Conservation (phyloP, 371 early-diverging fungal species). For the Nosema muscidifuracis region DNA sequence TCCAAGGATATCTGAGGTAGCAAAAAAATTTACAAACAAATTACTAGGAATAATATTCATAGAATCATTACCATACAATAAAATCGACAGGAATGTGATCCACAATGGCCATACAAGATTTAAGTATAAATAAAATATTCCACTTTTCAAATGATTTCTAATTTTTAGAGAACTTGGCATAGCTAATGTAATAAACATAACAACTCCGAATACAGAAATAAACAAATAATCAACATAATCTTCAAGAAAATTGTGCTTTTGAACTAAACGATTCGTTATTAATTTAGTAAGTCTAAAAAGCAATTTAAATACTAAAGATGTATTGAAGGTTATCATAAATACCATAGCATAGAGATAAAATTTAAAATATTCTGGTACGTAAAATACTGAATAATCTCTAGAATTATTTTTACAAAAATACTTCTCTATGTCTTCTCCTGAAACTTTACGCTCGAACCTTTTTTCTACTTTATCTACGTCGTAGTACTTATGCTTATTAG, state of each 20-base stretch:
- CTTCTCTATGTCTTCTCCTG: background rate
- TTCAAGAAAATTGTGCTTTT: too few species aligned
- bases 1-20: background rate
- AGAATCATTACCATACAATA: background rate
- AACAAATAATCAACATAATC: background rate
- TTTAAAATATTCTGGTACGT: background rate
- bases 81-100: background rate
- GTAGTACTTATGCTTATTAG: conserved; percentile 4
- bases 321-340: background rate
- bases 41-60: background rate
- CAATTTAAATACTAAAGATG: background rate
- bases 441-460: background rate
- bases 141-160: background rate
- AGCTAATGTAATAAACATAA: background rate
- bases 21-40: background rate
- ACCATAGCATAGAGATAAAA: background rate
- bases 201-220: background rate
- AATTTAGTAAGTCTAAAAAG: background rate
- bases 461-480: background rate
- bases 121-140: background rate
- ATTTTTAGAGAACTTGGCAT: background rate
- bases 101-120: background rate
- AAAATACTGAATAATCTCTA: background rate
- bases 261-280: too few species aligned
- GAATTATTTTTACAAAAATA: background rate